phyloP scores from a whole-genome alignment of 2,329 filamentous ascomycete genomes.

The Phaeophleospora eucalypticola region DNA sequence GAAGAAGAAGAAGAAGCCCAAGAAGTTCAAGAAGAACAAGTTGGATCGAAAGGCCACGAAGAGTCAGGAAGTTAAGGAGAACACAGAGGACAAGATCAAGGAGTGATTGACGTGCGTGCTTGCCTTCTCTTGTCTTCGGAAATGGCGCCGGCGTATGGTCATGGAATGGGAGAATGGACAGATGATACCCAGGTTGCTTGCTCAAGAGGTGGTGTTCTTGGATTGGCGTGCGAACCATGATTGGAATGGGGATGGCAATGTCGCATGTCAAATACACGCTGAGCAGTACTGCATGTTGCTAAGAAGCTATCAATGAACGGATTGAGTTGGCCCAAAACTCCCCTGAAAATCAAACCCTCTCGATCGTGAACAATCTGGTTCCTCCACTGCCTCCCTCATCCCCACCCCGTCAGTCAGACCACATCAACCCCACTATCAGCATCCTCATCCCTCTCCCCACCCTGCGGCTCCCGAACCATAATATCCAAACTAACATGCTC shows the following conservation, averaged over 20 bases:
- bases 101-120: no score
- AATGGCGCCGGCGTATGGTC: no score
- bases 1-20: not conserved
- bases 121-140: no score
- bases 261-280: no score
- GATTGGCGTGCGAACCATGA: no score
- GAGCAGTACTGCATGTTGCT: no score
- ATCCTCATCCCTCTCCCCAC: conserved; percentile 10
- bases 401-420: not conserved
- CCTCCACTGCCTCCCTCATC: conserved; percentile 11
- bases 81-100: no score
- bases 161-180: no score
- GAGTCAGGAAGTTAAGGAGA: not conserved
- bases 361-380: conserved; percentile 19
- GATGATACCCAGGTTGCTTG: no score
- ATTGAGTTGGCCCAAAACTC: conserved; percentile 6
- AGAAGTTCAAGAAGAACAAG: not conserved
- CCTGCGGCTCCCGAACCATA: conserved; percentile 70
- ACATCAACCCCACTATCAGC: conserved; percentile 21
- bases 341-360: conserved; percentile 1
- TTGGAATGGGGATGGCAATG: no score
- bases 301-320: no score
- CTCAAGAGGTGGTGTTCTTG: no score
- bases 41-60: not conserved
- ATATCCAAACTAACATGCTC: conserved; percentile 66